phyloP scores from a whole-genome alignment of 108 stramenopile species.

The Fistulifera pelliculosa region DNA sequence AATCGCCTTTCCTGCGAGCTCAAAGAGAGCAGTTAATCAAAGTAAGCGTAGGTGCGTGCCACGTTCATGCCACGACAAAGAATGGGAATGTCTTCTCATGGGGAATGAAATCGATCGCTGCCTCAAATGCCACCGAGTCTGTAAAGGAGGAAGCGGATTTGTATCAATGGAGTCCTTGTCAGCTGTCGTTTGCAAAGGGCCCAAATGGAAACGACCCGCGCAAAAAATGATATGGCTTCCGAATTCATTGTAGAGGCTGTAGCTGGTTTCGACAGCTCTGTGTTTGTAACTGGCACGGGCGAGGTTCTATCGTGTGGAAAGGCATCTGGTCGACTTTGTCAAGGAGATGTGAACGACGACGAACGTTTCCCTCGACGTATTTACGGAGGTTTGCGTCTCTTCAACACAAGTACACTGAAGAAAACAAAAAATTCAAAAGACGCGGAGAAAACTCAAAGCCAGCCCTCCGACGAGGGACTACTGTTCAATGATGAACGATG shows the following conservation, averaged over 20 bases:
- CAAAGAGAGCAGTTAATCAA: constrained; percentile 18
- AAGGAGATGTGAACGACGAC: constrained; percentile 38
- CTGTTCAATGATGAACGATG: not conserved
- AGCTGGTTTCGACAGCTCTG: constrained; percentile 54
- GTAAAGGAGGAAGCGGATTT: constrained; percentile 12
- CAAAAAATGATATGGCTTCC: not conserved
- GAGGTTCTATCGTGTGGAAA: constrained; percentile 52
- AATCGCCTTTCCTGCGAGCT: constrained; percentile 25
- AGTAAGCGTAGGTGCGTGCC: constrained; percentile 49
- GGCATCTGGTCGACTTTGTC: constrained; percentile 47
- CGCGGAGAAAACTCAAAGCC: not conserved
- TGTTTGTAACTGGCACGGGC: constrained; percentile 38
- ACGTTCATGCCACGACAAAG: constrained; percentile 41
- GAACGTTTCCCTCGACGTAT: constrained; percentile 25
- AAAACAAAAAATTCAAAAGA: constrained; percentile 2
- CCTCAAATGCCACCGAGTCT: constrained; percentile 6
- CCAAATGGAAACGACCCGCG: not conserved
- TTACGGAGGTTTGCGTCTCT: constrained; percentile 59
- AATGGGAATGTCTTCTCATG: constrained; percentile 42
- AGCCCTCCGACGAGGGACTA: not conserved
- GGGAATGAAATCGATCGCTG: constrained; percentile 32
- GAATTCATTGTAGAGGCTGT: constrained; percentile 26
- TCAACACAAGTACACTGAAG: constrained; percentile 3
- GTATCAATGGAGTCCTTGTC: constrained; percentile 25
- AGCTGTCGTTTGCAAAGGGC: constrained; percentile 17